Percentiles rank a stretch among this genome's conserved stretches.
These are phyloP conservation scores for Neurospora discreta DNA, from an alignment of 495 filamentous ascomycete species.

Conservation along the genomic window DNA sequence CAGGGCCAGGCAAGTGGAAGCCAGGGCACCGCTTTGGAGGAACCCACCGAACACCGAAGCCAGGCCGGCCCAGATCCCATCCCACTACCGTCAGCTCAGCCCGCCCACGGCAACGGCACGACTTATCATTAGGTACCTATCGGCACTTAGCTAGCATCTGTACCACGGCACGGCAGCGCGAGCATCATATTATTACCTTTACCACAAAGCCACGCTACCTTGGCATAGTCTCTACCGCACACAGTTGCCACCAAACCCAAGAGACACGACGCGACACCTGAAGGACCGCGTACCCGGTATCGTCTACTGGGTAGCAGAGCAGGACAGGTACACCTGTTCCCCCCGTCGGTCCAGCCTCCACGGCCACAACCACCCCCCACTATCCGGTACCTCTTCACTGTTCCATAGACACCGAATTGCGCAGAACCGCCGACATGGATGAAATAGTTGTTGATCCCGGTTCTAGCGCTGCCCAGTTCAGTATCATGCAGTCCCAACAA, in stretches of 20 bases:
- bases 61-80: neutral
- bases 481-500: constrained; percentile 22
- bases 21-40: neutral
- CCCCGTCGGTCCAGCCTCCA: neutral
- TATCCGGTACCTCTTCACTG: neutral
- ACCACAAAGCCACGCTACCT: neutral
- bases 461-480: constrained; percentile 15
- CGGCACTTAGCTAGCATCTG: neutral
- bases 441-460: constrained; percentile 29
- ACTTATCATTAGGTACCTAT: too few species aligned
- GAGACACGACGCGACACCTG: neutral
- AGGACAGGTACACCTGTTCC: neutral
- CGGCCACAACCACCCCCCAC: neutral
- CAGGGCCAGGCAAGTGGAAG: neutral
- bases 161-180: too few species aligned
- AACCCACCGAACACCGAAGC: neutral
- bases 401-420: constrained; percentile 12
- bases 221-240: too few species aligned
- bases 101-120: neutral
- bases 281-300: neutral
- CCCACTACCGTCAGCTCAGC: neutral
- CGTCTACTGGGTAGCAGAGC: neutral
- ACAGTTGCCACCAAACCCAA: neutral
- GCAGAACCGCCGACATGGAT: constrained; percentile 26
- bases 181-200: neutral